phyloP scores from a whole-genome alignment of 2,329 filamentous ascomycete genomes.

The Arthrobotrys megalospora region DNA sequence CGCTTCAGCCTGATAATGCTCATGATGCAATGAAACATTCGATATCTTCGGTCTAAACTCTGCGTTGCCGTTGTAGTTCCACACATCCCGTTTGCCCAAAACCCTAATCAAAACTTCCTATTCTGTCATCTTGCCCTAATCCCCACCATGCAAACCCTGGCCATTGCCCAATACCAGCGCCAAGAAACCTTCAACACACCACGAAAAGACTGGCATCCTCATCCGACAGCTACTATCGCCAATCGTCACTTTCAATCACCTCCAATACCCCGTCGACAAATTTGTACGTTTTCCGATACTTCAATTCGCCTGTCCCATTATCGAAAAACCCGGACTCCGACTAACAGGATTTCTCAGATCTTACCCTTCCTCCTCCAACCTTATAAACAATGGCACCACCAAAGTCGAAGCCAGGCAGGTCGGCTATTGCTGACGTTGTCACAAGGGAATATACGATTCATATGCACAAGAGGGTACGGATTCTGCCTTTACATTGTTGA shows the following conservation, averaged over 20 bases:
- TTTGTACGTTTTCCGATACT: constrained; percentile 36
- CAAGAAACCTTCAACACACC: constrained; percentile 59
- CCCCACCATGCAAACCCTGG: constrained; percentile 47
- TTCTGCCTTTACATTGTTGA: constrained; percentile 54
- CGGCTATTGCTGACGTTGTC: constrained; percentile 98
- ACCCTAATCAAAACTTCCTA: constrained; percentile 57
- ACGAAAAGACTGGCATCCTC: constrained; percentile 39
- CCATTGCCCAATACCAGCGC: constrained; percentile 14
- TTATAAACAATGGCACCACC: constrained; percentile 75
- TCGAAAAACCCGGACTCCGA: constrained; percentile 5
- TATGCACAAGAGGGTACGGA: constrained; percentile 96
- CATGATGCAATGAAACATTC: background rate
- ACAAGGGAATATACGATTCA: constrained; percentile 99
- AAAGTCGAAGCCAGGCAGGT: constrained; percentile 81
- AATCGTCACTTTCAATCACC: constrained; percentile 44
- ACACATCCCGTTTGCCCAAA: constrained; percentile 47
- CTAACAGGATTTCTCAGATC: constrained; percentile 28
- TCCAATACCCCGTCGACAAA: constrained; percentile 44
- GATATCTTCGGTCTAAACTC: background rate
- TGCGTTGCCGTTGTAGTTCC: constrained; percentile 38
- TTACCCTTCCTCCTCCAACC: constrained; percentile 18
- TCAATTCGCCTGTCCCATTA: background rate
- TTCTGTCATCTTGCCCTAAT: constrained; percentile 52
- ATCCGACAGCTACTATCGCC: constrained; percentile 27
- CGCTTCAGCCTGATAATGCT: background rate